Percentiles rank a stretch among this genome's conserved stretches.
phyloP scores from a whole-genome alignment of 257 asterid genomes.

The Datura wrightii region DNA sequence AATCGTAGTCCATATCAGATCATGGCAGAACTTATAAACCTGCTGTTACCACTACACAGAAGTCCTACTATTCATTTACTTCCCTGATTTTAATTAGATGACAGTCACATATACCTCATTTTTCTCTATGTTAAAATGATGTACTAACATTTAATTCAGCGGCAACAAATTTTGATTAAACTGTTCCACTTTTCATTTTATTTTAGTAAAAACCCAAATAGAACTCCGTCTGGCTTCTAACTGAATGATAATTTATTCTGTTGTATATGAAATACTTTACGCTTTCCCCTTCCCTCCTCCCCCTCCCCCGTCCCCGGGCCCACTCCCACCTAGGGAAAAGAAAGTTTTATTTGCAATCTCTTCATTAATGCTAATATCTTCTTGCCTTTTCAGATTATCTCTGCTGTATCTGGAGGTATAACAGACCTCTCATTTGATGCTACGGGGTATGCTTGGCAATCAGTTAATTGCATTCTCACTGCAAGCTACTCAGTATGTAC shows the following conservation, averaged over 20 bases:
- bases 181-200: not conserved
- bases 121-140: not conserved
- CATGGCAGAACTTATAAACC: not conserved
- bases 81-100: not conserved
- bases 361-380: not conserved
- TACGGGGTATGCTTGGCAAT: slow-evolving; percentile 55
- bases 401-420: slow-evolving; percentile 57
- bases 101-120: not conserved
- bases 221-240: not conserved
- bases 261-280: not conserved
- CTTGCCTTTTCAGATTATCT: slow-evolving; percentile 42
- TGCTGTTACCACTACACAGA: not conserved
- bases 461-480: slow-evolving; percentile 51
- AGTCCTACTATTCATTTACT: not conserved
- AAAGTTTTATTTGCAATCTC: not conserved
- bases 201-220: not conserved
- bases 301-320: not conserved
- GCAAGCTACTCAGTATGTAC: slow-evolving; percentile 59
- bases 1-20: not conserved
- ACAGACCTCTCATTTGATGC: slow-evolving; percentile 56
- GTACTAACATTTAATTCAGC: not conserved
- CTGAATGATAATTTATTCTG: not conserved
- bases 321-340: not conserved
- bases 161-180: not conserved
- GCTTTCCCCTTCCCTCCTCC: not conserved